Base-by-base conservation (phyloP, 306 rosid species). In the Glycyrrhiza uralensis region DNA sequence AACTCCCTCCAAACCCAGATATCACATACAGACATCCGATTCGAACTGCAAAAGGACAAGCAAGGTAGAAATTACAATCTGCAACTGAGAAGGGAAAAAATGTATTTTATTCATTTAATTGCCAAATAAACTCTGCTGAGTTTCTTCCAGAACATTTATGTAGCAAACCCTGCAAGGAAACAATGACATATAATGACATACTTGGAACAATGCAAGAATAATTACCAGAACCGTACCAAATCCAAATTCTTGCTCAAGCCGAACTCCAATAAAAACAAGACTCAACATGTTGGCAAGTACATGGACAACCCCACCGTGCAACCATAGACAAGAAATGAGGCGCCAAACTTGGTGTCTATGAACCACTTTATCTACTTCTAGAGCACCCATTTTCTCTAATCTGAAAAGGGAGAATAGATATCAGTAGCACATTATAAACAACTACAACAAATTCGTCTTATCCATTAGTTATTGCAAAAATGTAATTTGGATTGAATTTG, bases 231-330 rank as follows among this genome's bases (percentile, higher is more conserved):
- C 83, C 92, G 20, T 87, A 91, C 97, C 95, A 83, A 91, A 91
- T 75, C 95, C 97, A 83, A 91, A 91, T 69, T 91, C 97, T 87
- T 88, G 95, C 73, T 91, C 97, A 64, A 91, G 92, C 56, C 87
- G 90, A 79, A 88, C 78, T 63, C 97, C 95, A 55, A 91, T 91
- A 57, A 91, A 87, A 58, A 87, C 17, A 67, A 91, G 97, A 82
- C 97, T 87, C 71, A 91, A 76, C 89, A 91, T 91, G 80, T 88
- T 91, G 82, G 97, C 90, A 63, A 91, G 92, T 38, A 91, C 46
- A 79, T 91, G 95, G 67, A 91, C 49, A 79, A 82, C 90, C 51
- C 97, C 97, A 60, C 95, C 95, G 60, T 86, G 97, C 89, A 88
- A 66, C 97, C 97, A 91, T 42, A 85, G 78, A 75, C 97, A 91